These are phyloP conservation scores for Allantophomopsis cytisporea DNA, from an alignment of 2,329 filamentous ascomycete genomes.

Conservation along the genomic window DNA sequence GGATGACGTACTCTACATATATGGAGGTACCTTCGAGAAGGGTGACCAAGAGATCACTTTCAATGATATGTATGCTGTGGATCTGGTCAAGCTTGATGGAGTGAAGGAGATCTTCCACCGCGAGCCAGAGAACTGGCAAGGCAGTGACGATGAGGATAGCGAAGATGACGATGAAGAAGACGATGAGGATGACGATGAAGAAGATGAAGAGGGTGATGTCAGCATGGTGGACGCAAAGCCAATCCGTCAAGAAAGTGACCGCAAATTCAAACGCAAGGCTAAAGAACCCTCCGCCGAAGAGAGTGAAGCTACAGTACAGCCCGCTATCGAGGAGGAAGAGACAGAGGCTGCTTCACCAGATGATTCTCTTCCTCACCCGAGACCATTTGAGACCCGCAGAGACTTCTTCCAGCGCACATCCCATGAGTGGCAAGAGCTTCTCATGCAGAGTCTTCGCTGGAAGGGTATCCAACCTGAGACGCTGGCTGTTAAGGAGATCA, in stretches of 20 bases:
- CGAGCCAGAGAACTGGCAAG: slow-evolving; percentile 75
- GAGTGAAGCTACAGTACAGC: slow-evolving; percentile 26
- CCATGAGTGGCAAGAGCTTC: slow-evolving; percentile 78
- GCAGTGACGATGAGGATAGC: slow-evolving; percentile 49
- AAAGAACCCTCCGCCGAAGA: slow-evolving; percentile 27
- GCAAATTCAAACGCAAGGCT: slow-evolving; percentile 42
- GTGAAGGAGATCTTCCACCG: slow-evolving; percentile 83
- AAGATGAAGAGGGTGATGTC: slow-evolving; percentile 32
- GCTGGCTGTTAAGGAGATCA: slow-evolving; percentile 77
- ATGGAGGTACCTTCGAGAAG: slow-evolving; percentile 90
- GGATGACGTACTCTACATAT: slow-evolving; percentile 85
- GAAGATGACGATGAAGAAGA: slow-evolving; percentile 40
- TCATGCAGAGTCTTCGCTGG: slow-evolving; percentile 63
- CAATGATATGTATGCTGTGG: slow-evolving; percentile 85
- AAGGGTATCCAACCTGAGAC: slow-evolving; percentile 53
- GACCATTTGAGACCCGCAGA: slow-evolving; percentile 66
- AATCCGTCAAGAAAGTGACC: slow-evolving; percentile 27
- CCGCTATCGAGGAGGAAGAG: slow-evolving; percentile 48
- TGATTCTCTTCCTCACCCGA: slow-evolving; percentile 20
- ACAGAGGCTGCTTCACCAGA: slow-evolving; percentile 8
- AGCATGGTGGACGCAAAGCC: slow-evolving; percentile 19
- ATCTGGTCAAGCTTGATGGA: slow-evolving; percentile 89
- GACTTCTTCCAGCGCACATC: slow-evolving; percentile 88
- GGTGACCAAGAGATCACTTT: slow-evolving; percentile 92
- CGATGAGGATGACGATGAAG: slow-evolving; percentile 31